Conservation (phyloP, 2,329 filamentous ascomycete species). For the Pestalotiopsis sp. region DNA sequence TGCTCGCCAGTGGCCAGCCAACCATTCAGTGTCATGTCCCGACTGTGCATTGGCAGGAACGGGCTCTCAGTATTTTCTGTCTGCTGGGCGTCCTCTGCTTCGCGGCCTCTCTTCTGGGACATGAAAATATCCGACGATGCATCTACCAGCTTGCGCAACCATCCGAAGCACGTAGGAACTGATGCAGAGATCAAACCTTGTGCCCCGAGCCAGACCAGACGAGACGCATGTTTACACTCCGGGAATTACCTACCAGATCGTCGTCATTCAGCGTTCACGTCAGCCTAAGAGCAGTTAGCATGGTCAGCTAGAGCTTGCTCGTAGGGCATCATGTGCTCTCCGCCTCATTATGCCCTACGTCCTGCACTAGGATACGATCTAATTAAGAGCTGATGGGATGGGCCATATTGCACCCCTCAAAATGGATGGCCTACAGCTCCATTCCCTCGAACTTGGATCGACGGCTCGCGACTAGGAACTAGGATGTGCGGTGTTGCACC, state of each 20-base stretch:
- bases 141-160: no score
- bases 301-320: background rate
- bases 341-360: conserved; percentile 9
- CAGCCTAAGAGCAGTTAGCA: background rate
- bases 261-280: conserved; percentile 1
- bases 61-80: no score
- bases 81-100: no score
- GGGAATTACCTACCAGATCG: background rate
- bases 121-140: no score
- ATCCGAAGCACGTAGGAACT: no score
- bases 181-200: background rate
- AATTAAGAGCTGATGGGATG: background rate
- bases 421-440: conserved; percentile 7
- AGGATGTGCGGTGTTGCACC: background rate
- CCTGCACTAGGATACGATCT: conserved; percentile 1
- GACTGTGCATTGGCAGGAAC: no score
- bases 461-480: background rate
- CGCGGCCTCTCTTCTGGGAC: no score
- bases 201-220: background rate
- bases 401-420: background rate
- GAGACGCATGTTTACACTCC: background rate
- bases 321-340: background rate
- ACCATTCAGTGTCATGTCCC: no score
- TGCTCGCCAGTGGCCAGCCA: no score
- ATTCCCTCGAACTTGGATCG: background rate